Conservation (phyloP, 1,284 basidiomycete genomes). For the Cryptococcus deneoformans region DNA sequence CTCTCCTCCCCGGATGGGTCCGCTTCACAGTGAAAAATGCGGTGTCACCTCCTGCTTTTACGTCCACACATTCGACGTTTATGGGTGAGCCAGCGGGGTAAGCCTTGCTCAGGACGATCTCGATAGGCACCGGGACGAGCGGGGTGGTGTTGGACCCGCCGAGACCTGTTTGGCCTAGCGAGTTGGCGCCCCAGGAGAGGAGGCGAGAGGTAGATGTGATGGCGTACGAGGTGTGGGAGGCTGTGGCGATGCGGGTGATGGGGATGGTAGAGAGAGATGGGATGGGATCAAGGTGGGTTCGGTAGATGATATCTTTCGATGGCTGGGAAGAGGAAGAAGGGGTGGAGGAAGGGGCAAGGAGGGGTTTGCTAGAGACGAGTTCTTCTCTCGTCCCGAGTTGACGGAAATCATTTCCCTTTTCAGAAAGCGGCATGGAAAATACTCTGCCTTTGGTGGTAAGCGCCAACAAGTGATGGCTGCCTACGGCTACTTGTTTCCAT, state of each 20-base stretch:
- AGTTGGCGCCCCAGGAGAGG: constrained; percentile 86
- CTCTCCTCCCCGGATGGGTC: too few relatives aligned
- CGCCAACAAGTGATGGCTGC: constrained; percentile 78
- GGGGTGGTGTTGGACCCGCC: constrained; percentile 62
- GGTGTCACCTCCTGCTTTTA: constrained; percentile 58
- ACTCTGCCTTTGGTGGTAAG: constrained; percentile 77
- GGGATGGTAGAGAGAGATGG: constrained; percentile 69
- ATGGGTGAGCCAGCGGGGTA: constrained; percentile 51
- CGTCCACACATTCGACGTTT: constrained; percentile 60
- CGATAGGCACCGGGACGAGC: constrained; percentile 70
- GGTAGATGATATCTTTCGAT: constrained; percentile 62
- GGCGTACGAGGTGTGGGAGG: constrained; percentile 69
- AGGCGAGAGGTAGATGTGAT: constrained; percentile 69
- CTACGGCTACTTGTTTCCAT: constrained; percentile 69
- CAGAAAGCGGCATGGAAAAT: constrained; percentile 73
- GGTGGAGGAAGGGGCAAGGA: background rate
- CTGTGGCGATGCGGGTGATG: constrained; percentile 69
- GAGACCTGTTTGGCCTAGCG: constrained; percentile 79
- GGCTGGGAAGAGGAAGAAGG: constrained; percentile 26
- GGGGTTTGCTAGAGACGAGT: constrained; percentile 14
- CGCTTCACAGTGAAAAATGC: constrained; percentile 52
- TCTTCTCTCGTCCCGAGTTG: constrained; percentile 74
- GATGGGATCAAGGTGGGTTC: constrained; percentile 72
- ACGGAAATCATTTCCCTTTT: constrained; percentile 73
- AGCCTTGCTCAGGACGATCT: constrained; percentile 63